A percentile compares a stretch with the other conserved stretches of the same genome.
Evolutionary conservation across 2,329 filamentous ascomycete genomes (phyloP).

Genomic region (Claviceps maximensis): DNA sequence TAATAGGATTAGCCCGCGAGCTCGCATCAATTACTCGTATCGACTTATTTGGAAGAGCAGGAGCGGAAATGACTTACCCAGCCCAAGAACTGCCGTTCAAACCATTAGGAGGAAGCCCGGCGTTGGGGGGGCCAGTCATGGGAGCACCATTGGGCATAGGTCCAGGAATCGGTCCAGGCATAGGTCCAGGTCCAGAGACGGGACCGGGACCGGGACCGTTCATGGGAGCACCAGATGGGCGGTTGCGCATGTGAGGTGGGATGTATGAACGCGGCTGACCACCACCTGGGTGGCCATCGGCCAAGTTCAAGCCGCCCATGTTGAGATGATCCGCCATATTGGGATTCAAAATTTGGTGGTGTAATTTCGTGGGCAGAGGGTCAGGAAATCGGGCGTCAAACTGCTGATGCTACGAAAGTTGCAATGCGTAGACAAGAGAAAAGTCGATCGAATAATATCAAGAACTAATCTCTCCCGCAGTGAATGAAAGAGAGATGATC

Average conservation of each 20-base stretch:
- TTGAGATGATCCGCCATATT: slow-evolving; percentile 76
- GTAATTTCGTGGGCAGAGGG: neutral
- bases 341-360: slow-evolving; percentile 12
- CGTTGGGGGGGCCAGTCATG: slow-evolving; percentile 12
- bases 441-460: slow-evolving; percentile 6
- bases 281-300: slow-evolving; percentile 19
- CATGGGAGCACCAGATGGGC: slow-evolving; percentile 15
- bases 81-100: slow-evolving; percentile 42
- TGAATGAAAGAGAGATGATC: slow-evolving; percentile 14
- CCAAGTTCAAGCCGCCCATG: slow-evolving; percentile 62
- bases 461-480: slow-evolving; percentile 16
- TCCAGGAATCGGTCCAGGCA: slow-evolving; percentile 15
- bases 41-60: neutral
- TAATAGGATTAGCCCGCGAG: neutral
- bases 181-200: slow-evolving; percentile 1
- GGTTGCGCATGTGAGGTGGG: slow-evolving; percentile 66
- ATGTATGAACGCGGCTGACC: slow-evolving; percentile 55
- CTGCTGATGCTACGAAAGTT: neutral
- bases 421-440: neutral
- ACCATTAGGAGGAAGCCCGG: slow-evolving; percentile 12
- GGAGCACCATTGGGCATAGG: slow-evolving; percentile 24
- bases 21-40: neutral
- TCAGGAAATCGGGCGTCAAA: neutral
- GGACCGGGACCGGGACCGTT: neutral
- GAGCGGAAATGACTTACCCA: slow-evolving; percentile 23